Base-by-base conservation (phyloP, 208 protist species). In the Strigomonas galati region DNA sequence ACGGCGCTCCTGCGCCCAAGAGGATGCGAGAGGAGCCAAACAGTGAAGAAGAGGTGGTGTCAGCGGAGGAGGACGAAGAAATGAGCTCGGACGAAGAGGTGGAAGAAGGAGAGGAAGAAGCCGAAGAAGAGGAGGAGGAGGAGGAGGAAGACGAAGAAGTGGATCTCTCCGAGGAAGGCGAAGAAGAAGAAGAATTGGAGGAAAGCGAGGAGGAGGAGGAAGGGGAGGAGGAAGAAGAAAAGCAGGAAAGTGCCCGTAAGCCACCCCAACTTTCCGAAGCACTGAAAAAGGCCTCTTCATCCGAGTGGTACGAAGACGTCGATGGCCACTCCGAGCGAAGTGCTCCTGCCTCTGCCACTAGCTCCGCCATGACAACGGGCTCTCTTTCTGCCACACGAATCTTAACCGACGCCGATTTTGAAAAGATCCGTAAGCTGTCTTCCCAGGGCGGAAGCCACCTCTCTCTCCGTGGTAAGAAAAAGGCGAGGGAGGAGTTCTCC, bases 371-470 rank as follows among this genome's bases (percentile, higher is more conserved):
- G 9, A 63, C 72, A 0, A 78, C 54, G 14, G 60, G 71, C 0
- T 85, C 84, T 7, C 64, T 89, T 14, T 74, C 86, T 0, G 78
- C 84, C 15, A 63, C 67, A 2, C 84, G 87, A 23, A 76, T 95
- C 65, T 74, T 95, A 15, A 90, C 83, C 14, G 90, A 95, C 48
- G 85, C 66, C 44, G 90, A 95, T 63, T 93, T 96, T 69, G 72
- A 85, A 51, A 86, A 82, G 71, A 92, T 96, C 48, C 88, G 84
- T 12, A 76, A 78, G 52, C 78, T 96, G 37, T 81, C 90, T 59
- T 62, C 55, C 0, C 87, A 94, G 53, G 62, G 86, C 52, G 87
- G 85, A 40, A 89, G 79, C 40, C 87, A 92, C 51, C 77, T 71
- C 4, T 89, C 82, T 0, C 78, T 91, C 43, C 82, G 87, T 15